Evolutionary conservation across 225 moss, liverwort and hornwort species (phyloP), one percentile per base, ranked within the genome.

Genomic region (Physcomitrellopsis africana): DNA sequence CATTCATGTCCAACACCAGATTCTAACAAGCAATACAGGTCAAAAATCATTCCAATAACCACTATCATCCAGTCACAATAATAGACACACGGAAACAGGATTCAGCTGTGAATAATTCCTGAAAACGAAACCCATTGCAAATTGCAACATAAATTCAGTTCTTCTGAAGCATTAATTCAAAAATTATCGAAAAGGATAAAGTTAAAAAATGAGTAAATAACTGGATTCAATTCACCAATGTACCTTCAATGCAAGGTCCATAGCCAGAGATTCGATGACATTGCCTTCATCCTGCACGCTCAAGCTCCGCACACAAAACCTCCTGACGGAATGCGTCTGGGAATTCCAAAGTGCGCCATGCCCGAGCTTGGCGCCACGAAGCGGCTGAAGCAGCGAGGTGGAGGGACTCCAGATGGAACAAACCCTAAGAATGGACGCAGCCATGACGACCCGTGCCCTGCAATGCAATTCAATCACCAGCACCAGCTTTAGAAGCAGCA

Each of bases 211-310:
- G 32, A 7, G 7, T 76, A 9, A 14, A 5, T 32, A 29, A 68
- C 7, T 11, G 17, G 10, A 29, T 72, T 12, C 9, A 15, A 46
- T 42, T 66, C 56, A 13, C 11, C 12, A n/a, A 12, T 18, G 47
- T 64, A 86, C 83, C 75, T 86, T 81, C 61, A 80, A 55, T 42
- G 83, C 83, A 54, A 86, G 86, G 51, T 83, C 72, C 78, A 72
- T 65, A 44, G 83, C 83, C 37, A 83, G 60, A 54, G 72, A 24
- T 76, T 86, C 69, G 8, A 86, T 65, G 16, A 64, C 81, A 53
- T 69, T 72, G 20, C 77, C 65, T 76, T 86, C 86, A 11, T 72
- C 80, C 61, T 76, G 55, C 19, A 83, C 47, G 51, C 68, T 74
- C 63, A 68, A 71, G 74, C 67, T 53, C 47, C 47, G 67, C 29